phyloP scores from a whole-genome alignment of 2,329 filamentous ascomycete genomes.

The Aspergillus brasiliensis region DNA sequence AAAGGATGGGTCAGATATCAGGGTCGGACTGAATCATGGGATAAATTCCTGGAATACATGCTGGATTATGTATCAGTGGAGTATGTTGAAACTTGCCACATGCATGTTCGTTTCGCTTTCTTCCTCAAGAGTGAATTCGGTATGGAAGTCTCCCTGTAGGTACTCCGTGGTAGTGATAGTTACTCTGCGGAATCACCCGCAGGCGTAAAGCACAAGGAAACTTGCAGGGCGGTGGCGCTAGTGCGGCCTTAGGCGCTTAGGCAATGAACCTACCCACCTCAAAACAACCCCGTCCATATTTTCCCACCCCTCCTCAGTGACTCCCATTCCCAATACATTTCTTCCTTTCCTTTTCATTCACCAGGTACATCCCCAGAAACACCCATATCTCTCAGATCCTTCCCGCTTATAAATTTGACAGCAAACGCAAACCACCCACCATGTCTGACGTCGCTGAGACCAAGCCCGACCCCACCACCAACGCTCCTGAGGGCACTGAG shows the following conservation, averaged over 20 bases:
- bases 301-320: slow-evolving; percentile 21
- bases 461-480: slow-evolving; percentile 47
- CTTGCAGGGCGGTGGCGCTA: slow-evolving; percentile 21
- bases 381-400: neutral
- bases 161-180: no score
- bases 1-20: slow-evolving; percentile 3
- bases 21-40: slow-evolving; percentile 7
- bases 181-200: no score
- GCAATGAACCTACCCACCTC: slow-evolving; percentile 25
- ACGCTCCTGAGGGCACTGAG: slow-evolving; percentile 34
- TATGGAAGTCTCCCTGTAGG: no score
- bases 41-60: slow-evolving; percentile 5
- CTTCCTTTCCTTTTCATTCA: slow-evolving; percentile 8
- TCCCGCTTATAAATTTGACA: slow-evolving; percentile 6
- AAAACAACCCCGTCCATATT: slow-evolving; percentile 27
- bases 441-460: slow-evolving; percentile 49
- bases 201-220: neutral
- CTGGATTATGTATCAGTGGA: slow-evolving; percentile 17
- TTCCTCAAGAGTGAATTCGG: no score
- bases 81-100: slow-evolving; percentile 3
- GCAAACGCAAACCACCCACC: slow-evolving; percentile 22
- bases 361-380: slow-evolving; percentile 13
- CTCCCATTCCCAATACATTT: slow-evolving; percentile 11
- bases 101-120: neutral
- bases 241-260: slow-evolving; percentile 22